These are phyloP conservation scores for Prinsepia uniflora DNA, from an alignment of 306 rosid genomes.

Conservation along the genomic window DNA sequence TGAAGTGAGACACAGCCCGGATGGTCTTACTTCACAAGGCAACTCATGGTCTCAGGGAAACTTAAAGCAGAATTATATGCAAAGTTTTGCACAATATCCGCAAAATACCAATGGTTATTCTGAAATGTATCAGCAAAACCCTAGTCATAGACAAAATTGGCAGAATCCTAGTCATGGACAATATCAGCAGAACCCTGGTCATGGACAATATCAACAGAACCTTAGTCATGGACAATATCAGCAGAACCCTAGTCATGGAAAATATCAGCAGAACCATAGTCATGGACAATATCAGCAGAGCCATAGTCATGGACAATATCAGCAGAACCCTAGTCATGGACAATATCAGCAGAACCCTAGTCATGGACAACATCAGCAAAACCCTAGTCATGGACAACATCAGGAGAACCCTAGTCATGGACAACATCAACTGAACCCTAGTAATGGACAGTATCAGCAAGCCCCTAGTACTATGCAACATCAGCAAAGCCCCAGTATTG, in stretches of 20 bases:
- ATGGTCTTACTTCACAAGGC: slow-evolving; percentile 25
- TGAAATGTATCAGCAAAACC: too few relatives aligned
- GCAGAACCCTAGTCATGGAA: not conserved
- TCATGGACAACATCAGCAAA: slow-evolving; percentile 39
- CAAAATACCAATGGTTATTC: too few relatives aligned
- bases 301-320: slow-evolving; percentile 20
- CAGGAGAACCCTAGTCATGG: slow-evolving; percentile 4
- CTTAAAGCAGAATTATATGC: slow-evolving; percentile 16
- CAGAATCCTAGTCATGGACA: too few relatives aligned
- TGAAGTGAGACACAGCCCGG: not conserved
- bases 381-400: slow-evolving; percentile 14
- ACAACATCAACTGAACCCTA: not conserved
- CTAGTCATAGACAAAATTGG: too few relatives aligned
- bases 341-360: slow-evolving; percentile 23
- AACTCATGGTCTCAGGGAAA: slow-evolving; percentile 33
- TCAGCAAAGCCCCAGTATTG: not conserved
- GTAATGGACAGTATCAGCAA: slow-evolving; percentile 23
- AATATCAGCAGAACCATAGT: slow-evolving; percentile 18
- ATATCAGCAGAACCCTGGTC: too few relatives aligned
- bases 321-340: slow-evolving; percentile 21
- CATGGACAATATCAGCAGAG: slow-evolving; percentile 28
- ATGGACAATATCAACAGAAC: too few relatives aligned
- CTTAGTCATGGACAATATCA: too few relatives aligned
- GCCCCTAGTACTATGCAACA: slow-evolving; percentile 19
- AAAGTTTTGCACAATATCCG: not conserved